phyloP scores from a whole-genome alignment of 345 rosid genomes.

The Erysimum cheiranthoides region DNA sequence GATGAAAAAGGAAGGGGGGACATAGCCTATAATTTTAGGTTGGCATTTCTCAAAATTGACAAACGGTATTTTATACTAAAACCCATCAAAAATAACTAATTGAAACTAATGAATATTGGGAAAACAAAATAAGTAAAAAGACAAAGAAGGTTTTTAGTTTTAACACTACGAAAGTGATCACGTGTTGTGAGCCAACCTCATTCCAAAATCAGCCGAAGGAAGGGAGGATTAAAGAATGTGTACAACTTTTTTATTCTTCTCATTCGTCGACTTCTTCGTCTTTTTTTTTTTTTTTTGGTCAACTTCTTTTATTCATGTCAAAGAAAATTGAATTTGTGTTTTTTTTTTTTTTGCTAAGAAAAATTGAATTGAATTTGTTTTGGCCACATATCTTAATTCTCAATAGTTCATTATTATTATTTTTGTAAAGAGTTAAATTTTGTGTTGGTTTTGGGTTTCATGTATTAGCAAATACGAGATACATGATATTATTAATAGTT shows the following conservation, averaged over 20 bases:
- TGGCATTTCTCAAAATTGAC: constrained; percentile 19
- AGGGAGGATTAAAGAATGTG: neutral
- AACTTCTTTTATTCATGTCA: neutral
- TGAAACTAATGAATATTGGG: neutral
- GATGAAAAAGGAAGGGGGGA: neutral
- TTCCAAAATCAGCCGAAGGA: neutral
- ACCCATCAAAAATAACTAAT: neutral
- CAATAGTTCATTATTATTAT: too few relatives aligned
- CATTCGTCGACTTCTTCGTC: neutral
- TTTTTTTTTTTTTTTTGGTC: too few relatives aligned
- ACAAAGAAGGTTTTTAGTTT: constrained; percentile 17
- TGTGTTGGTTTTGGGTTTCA: neutral
- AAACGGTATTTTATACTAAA: neutral
- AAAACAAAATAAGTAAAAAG: neutral
- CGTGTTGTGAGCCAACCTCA: constrained; percentile 16
- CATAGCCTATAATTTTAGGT: constrained; percentile 11
- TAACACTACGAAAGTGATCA: constrained; percentile 8
- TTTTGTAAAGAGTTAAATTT: too few relatives aligned
- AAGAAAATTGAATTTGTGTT: too few relatives aligned
- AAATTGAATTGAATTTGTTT: too few relatives aligned
- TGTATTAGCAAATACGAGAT: neutral
- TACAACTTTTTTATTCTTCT: neutral
- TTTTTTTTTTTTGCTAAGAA: too few relatives aligned
- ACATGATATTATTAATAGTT: neutral
- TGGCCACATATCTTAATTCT: too few relatives aligned